These are phyloP conservation scores for Solanum chilense DNA, from an alignment of 257 asterid genomes.

Conservation along the genomic window DNA sequence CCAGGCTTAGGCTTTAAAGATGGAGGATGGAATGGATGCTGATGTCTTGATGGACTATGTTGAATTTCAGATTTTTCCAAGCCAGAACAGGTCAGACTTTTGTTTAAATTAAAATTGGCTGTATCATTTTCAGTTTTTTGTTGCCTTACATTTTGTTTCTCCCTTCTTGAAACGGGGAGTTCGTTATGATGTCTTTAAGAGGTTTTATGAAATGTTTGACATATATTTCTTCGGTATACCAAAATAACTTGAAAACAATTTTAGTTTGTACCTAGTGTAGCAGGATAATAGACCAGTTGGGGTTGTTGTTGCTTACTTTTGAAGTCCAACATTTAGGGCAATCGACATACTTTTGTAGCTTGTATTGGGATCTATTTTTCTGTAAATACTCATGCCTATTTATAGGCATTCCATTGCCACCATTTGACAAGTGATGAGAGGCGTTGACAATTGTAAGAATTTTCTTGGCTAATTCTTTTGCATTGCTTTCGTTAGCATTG, in stretches of 20 bases:
- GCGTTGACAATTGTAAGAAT: neutral
- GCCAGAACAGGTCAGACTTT: constrained; percentile 55
- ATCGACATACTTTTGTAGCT: neutral
- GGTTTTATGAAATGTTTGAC: no score
- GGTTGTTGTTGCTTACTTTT: neutral
- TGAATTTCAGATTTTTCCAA: constrained; percentile 67
- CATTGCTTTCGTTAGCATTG: neutral
- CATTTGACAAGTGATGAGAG: neutral
- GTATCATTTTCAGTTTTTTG: neutral
- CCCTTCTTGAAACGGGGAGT: no score
- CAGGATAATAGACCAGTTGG: neutral
- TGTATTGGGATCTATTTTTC: neutral
- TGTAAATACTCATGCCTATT: neutral
- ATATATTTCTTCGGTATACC: no score
- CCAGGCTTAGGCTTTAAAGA: constrained; percentile 11
- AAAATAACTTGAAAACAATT: no score
- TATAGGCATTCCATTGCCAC: neutral
- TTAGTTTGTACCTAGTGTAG: no score
- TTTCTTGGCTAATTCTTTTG: neutral
- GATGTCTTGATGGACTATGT: constrained; percentile 40
- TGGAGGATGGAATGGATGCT: constrained; percentile 48
- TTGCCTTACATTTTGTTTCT: neutral
- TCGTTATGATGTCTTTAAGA: no score
- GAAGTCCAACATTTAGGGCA: neutral
- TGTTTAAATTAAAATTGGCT: neutral